A percentile compares a stretch with the other conserved stretches of the same genome.
Evolutionary conservation across 2,329 filamentous ascomycete genomes (phyloP).

Genomic region (Colletotrichum spinosum): DNA sequence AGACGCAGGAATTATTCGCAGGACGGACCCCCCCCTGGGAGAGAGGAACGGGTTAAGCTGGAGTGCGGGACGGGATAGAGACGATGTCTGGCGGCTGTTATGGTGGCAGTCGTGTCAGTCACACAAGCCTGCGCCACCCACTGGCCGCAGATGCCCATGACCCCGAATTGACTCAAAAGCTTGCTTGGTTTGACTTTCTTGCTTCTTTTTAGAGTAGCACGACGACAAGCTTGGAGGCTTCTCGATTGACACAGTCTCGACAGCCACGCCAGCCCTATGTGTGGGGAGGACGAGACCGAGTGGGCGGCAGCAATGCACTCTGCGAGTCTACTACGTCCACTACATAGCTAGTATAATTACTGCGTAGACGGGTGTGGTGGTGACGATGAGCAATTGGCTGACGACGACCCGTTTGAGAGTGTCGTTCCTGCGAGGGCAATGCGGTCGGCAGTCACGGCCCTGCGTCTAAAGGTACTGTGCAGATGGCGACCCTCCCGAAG

Average conservation of each 20-base stretch:
- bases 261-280: constrained; percentile 34
- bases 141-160: background rate
- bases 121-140: no score
- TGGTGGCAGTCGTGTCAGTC: no score
- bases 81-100: no score
- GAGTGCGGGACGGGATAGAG: no score
- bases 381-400: constrained; percentile 27
- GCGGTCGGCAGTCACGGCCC: constrained; percentile 20
- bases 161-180: constrained; percentile 30
- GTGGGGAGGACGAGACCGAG: constrained; percentile 15
- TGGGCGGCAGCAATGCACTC: constrained; percentile 1
- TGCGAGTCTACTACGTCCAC: no score
- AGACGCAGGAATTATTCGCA: no score
- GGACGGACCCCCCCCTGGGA: background rate
- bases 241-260: constrained; percentile 1
- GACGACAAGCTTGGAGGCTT: constrained; percentile 1
- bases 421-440: constrained; percentile 26
- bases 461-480: constrained; percentile 34
- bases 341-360: no score
- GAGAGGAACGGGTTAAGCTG: background rate
- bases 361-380: constrained; percentile 7
- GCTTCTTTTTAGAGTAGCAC: constrained; percentile 18
- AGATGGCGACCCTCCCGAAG: constrained; percentile 3
- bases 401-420: constrained; percentile 17
- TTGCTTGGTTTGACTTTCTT: constrained; percentile 35